Conservation (phyloP, 2,329 filamentous ascomycete species). For the Ambrosiella xylebori region DNA sequence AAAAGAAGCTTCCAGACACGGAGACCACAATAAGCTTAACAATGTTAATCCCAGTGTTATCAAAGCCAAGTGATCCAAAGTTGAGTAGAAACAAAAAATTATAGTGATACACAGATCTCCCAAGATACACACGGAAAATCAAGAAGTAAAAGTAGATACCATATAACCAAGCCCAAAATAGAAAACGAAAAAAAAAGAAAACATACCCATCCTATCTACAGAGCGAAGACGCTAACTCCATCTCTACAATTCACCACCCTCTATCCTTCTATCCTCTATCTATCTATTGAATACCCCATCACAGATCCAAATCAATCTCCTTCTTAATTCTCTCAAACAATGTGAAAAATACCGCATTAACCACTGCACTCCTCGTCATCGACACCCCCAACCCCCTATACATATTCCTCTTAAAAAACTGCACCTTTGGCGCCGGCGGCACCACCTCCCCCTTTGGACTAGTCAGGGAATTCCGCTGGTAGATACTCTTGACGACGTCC, state of each 20-base stretch:
- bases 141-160: too few species aligned
- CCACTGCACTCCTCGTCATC: constrained; percentile 63
- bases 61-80: too few species aligned
- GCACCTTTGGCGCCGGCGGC: constrained; percentile 51
- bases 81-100: too few species aligned
- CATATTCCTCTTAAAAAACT: constrained; percentile 61
- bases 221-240: constrained; percentile 17
- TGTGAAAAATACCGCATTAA: constrained; percentile 83
- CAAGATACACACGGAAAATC: too few species aligned
- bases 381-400: constrained; percentile 72
- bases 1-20: too few species aligned
- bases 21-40: too few species aligned
- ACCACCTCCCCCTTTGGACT: constrained; percentile 47
- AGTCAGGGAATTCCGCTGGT: constrained; percentile 64
- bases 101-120: too few species aligned
- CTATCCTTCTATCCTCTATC: too few species aligned
- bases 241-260: background rate
- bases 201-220: too few species aligned
- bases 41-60: too few species aligned
- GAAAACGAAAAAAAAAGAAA: too few species aligned
- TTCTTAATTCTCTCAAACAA: constrained; percentile 73
- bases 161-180: too few species aligned
- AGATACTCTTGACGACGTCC: constrained; percentile 71
- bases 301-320: constrained; percentile 25
- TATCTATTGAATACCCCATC: background rate